These are phyloP conservation scores for Aureobasidium sp. DNA, from an alignment of 2,329 filamentous ascomycete species.

Conservation along the genomic window DNA sequence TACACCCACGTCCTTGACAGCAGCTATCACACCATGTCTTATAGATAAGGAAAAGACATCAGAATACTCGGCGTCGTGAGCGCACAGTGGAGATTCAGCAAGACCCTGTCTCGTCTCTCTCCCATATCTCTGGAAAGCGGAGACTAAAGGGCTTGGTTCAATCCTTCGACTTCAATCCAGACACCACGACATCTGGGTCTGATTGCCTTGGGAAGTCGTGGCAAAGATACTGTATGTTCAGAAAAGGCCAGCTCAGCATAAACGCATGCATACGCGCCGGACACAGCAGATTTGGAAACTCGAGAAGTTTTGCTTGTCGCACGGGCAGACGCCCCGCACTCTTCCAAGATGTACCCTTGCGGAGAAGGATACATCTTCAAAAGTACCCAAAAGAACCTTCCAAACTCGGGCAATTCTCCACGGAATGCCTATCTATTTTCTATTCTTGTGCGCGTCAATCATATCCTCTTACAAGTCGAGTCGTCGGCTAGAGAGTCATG, in stretches of 20 bases:
- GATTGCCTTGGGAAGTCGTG: neutral
- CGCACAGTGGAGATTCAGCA: neutral
- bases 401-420: neutral
- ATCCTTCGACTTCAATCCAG: neutral
- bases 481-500: neutral
- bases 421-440: neutral
- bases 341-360: neutral
- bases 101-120: neutral
- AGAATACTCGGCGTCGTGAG: neutral
- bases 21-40: constrained; percentile 4
- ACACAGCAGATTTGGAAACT: neutral
- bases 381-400: neutral
- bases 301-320: neutral
- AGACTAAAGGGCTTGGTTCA: neutral
- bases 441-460: constrained; percentile 3
- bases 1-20: neutral
- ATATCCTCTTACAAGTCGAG: neutral
- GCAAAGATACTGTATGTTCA: neutral
- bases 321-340: constrained; percentile 8
- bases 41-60: neutral
- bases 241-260: neutral
- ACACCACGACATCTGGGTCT: neutral
- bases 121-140: neutral
- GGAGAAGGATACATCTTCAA: neutral
- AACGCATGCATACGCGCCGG: neutral